A percentile compares a stretch with the other conserved stretches of the same genome.
Conservation (phyloP, 306 rosid species). For the Glycine latifolia region DNA sequence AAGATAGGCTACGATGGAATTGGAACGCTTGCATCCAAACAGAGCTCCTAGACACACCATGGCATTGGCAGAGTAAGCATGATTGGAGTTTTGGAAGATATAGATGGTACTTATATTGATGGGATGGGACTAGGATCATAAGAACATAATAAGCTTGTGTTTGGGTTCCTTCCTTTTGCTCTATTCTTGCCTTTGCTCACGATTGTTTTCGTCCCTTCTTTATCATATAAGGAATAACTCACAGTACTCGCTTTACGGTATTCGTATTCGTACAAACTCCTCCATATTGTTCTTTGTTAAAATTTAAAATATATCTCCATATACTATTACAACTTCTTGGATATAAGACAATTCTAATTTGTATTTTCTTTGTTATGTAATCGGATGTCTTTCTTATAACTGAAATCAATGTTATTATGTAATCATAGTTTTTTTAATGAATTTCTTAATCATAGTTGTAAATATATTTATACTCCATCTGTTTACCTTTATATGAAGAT, state of each 20-base stretch:
- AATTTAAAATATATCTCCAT: background rate
- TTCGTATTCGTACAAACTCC: background rate
- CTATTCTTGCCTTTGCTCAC: too few relatives aligned
- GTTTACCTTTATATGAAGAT: too few relatives aligned
- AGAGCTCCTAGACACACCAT: slow-evolving; percentile 58
- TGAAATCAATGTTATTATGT: background rate
- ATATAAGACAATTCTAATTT: background rate
- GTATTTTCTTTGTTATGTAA: background rate
- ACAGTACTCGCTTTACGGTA: background rate
- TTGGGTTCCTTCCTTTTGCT: background rate
- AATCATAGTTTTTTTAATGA: too few relatives aligned
- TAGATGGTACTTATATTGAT: background rate
- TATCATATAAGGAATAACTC: slow-evolving; percentile 24
- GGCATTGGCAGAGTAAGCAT: slow-evolving; percentile 13
- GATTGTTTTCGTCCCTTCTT: slow-evolving; percentile 13
- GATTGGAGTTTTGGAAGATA: background rate
- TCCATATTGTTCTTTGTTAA: background rate
- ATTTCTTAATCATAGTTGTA: too few relatives aligned
- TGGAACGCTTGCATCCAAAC: slow-evolving; percentile 58
- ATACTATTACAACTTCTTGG: too few relatives aligned
- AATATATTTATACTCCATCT: too few relatives aligned
- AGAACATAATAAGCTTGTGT: background rate
- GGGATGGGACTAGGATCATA: background rate
- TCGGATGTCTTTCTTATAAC: background rate
- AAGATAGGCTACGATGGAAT: slow-evolving; percentile 47